Conservation (phyloP, 768 basidiomycete species). For the Amanita fuliginea region DNA sequence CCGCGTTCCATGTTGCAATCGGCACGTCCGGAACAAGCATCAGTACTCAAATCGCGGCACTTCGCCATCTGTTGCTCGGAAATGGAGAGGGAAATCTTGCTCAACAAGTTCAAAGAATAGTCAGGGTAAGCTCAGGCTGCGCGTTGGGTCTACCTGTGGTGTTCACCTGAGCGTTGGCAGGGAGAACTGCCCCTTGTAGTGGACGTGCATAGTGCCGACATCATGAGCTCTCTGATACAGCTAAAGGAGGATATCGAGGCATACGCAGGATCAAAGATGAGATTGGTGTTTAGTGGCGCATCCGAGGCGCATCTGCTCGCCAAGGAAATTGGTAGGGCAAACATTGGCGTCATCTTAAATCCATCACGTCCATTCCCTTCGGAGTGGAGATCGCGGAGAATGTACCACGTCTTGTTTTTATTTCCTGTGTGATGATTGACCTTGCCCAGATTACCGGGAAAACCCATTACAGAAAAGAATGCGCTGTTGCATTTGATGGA, state of each 20-base stretch:
- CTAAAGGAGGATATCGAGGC: constrained; percentile 56
- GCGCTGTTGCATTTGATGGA: constrained; percentile 43
- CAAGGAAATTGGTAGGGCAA: constrained; percentile 52
- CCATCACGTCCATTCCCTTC: constrained; percentile 61
- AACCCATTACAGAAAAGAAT: constrained; percentile 36
- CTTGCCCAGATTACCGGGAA: constrained; percentile 25
- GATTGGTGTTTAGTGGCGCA: constrained; percentile 44
- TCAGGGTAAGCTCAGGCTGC: constrained; percentile 23
- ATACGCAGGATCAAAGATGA: constrained; percentile 26
- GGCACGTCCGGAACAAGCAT: constrained; percentile 33
- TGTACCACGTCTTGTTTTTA: constrained; percentile 25
- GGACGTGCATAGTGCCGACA: constrained; percentile 52
- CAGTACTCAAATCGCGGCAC: constrained; percentile 56
- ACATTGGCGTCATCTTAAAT: constrained; percentile 59
- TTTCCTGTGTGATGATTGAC: background rate
- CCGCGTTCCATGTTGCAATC: constrained; percentile 53
- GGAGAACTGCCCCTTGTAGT: constrained; percentile 53
- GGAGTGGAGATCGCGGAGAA: constrained; percentile 52
- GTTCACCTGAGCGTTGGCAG: constrained; percentile 15
- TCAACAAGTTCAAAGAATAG: constrained; percentile 30
- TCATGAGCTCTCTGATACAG: constrained; percentile 51
- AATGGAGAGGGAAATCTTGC: constrained; percentile 28
- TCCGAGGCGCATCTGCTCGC: constrained; percentile 67
- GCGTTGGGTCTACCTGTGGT: background rate
- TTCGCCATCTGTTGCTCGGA: constrained; percentile 40